Conservation (phyloP, 768 basidiomycete species). For the Hydnomerulius pinastri region DNA sequence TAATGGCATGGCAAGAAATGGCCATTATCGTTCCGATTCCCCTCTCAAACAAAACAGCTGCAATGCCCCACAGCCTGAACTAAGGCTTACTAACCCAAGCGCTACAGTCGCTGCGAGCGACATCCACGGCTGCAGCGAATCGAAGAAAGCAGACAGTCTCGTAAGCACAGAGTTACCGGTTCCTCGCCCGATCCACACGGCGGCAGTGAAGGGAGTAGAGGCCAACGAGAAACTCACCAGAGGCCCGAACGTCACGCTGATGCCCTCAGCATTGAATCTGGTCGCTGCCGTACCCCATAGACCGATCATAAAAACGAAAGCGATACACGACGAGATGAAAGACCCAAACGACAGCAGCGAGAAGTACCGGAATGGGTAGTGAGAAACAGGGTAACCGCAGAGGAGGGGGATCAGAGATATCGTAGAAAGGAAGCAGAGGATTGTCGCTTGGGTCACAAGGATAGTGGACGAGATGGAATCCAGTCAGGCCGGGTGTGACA, state of each 20-base stretch:
- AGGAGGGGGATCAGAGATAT: conserved; percentile 3
- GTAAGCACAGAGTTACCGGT: neutral
- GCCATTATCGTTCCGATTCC: neutral
- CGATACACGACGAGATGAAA: conserved; percentile 12
- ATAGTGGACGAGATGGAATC: neutral
- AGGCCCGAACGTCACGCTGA: conserved; percentile 12
- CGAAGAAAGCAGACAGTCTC: neutral
- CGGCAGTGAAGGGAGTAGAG: neutral
- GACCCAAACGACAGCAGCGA: neutral
- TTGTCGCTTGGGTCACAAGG: neutral
- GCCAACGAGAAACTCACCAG: no score
- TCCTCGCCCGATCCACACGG: neutral
- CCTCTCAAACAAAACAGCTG: neutral
- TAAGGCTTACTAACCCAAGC: neutral
- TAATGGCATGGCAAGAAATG: neutral
- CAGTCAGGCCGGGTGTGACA: no score
- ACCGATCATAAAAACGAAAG: conserved; percentile 22
- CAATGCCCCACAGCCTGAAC: conserved; percentile 5
- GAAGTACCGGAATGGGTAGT: neutral
- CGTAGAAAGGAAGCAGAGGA: neutral
- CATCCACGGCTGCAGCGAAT: conserved; percentile 5
- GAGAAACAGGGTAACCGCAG: neutral
- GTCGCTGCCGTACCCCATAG: conserved; percentile 7
- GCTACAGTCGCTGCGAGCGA: conserved; percentile 4
- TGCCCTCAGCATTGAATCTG: conserved; percentile 1